Percentiles rank a stretch among this genome's conserved stretches.
These are phyloP conservation scores for Coleophoma eucalyptorum DNA, from an alignment of 2,329 filamentous ascomycete genomes.

Conservation along the genomic window DNA sequence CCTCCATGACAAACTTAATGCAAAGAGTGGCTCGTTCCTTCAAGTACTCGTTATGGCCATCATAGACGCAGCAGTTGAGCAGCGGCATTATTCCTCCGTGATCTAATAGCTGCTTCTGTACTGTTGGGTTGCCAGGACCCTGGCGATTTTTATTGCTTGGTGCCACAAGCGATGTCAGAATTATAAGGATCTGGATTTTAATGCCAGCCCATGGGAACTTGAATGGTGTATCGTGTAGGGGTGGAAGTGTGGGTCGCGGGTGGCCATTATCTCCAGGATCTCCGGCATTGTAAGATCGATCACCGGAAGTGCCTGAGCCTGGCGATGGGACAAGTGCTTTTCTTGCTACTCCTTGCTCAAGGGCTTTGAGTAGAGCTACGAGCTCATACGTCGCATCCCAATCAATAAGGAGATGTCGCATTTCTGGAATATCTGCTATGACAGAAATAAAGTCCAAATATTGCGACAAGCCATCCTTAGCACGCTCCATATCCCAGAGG, in stretches of 20 bases:
- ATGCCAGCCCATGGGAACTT: constrained; percentile 69
- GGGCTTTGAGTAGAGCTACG: constrained; percentile 78
- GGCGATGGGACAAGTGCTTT: constrained; percentile 56
- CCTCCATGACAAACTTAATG: constrained; percentile 78
- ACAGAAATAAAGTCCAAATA: constrained; percentile 93
- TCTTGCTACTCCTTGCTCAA: constrained; percentile 85
- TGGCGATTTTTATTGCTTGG: constrained; percentile 62
- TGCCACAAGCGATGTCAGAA: constrained; percentile 84
- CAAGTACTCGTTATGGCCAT: constrained; percentile 91
- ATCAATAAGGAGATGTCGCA: constrained; percentile 80
- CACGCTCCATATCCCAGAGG: constrained; percentile 95
- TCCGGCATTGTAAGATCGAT: constrained; percentile 28
- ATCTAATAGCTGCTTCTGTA: constrained; percentile 83
- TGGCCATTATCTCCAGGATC: background rate
- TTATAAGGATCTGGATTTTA: constrained; percentile 89
- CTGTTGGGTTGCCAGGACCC: constrained; percentile 63
- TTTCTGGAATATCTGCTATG: constrained; percentile 78
- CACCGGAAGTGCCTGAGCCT: constrained; percentile 22
- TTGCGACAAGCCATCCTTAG: constrained; percentile 91
- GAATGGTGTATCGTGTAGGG: constrained; percentile 59
- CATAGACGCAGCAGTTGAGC: constrained; percentile 84
- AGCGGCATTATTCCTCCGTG: constrained; percentile 84
- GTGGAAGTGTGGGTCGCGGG: constrained; percentile 38
- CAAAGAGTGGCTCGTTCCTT: constrained; percentile 88
- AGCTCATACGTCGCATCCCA: constrained; percentile 92